phyloP scores from a whole-genome alignment of 768 basidiomycete genomes.

The Pleurotus sapidus region DNA sequence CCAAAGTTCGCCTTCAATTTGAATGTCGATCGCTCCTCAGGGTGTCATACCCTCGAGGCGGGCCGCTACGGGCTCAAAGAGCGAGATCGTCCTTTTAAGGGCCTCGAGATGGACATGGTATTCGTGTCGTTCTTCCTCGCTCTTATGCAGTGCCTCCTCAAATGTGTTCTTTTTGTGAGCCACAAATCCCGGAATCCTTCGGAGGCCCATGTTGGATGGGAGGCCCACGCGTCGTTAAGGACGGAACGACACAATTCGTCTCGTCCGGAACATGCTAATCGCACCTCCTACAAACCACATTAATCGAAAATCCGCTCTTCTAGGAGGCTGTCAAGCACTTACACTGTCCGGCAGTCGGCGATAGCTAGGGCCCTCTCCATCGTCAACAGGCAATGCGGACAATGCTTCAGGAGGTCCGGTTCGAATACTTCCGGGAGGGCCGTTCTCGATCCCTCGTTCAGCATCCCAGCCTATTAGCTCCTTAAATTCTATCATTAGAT shows the following conservation, averaged over 20 bases:
- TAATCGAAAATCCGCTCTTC: neutral
- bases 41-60: slow-evolving; percentile 87
- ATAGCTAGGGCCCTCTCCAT: slow-evolving; percentile 92
- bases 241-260: slow-evolving; percentile 95
- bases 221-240: slow-evolving; percentile 97
- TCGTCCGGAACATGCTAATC: slow-evolving; percentile 89
- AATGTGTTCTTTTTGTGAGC: slow-evolving; percentile 96
- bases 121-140: slow-evolving; percentile 98
- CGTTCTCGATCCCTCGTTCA: slow-evolving; percentile 54
- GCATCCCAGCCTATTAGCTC: slow-evolving; percentile 82
- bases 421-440: slow-evolving; percentile 76
- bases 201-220: slow-evolving; percentile 97
- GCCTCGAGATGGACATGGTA: slow-evolving; percentile 95
- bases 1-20: slow-evolving; percentile 86
- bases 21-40: slow-evolving; percentile 81
- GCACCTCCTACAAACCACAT: slow-evolving; percentile 63
- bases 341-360: slow-evolving; percentile 85
- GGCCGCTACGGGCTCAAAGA: slow-evolving; percentile 83
- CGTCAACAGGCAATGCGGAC: slow-evolving; percentile 75
- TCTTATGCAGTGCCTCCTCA: slow-evolving; percentile 94
- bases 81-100: slow-evolving; percentile 83
- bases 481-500: slow-evolving; percentile 82
- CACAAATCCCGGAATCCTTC: slow-evolving; percentile 95
- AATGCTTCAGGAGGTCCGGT: slow-evolving; percentile 75
- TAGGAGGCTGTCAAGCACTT: slow-evolving; percentile 31